Conservation (phyloP, 2,329 filamentous ascomycete species). For the Xylaria multiplex region DNA sequence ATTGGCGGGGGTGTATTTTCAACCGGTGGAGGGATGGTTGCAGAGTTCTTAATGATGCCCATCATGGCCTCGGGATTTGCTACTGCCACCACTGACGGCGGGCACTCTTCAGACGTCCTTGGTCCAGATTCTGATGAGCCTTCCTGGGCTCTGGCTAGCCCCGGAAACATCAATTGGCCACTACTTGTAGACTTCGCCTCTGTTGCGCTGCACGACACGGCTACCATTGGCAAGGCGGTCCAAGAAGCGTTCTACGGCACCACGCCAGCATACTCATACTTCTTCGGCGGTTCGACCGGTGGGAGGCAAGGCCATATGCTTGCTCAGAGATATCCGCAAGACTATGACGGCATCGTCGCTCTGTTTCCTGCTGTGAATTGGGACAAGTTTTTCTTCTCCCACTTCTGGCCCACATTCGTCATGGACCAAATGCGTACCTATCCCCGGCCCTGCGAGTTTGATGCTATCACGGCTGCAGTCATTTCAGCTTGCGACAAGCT, state of each 20-base stretch:
- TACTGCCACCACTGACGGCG: constrained; percentile 41
- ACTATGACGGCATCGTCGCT: constrained; percentile 25
- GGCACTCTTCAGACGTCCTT: constrained; percentile 44
- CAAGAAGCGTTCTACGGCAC: constrained; percentile 13
- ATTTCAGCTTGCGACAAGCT: constrained; percentile 28
- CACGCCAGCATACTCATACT: constrained; percentile 18
- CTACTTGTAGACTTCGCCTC: constrained; percentile 18
- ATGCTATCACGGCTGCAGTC: constrained; percentile 17
- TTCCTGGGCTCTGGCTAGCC: constrained; percentile 37
- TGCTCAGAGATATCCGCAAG: constrained; percentile 23
- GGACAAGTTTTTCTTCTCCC: constrained; percentile 9
- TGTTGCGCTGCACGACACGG: constrained; percentile 17
- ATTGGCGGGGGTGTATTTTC: constrained; percentile 51
- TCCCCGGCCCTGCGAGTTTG: constrained; percentile 21
- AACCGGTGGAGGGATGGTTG: constrained; percentile 28
- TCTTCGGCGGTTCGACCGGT: constrained; percentile 15
- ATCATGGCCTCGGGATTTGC: constrained; percentile 35
- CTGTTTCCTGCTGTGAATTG: constrained; percentile 15
- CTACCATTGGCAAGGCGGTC: constrained; percentile 17
- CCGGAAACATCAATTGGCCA: constrained; percentile 20
- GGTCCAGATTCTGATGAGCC: background rate
- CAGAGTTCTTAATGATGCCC: constrained; percentile 23
- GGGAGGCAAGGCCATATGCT: constrained; percentile 19
- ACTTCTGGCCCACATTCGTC: constrained; percentile 18
- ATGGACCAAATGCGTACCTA: constrained; percentile 26